These are phyloP conservation scores for Globisporangium rhizosaccharum DNA, from an alignment of 352 stramenopile species.

Conservation along the genomic window DNA sequence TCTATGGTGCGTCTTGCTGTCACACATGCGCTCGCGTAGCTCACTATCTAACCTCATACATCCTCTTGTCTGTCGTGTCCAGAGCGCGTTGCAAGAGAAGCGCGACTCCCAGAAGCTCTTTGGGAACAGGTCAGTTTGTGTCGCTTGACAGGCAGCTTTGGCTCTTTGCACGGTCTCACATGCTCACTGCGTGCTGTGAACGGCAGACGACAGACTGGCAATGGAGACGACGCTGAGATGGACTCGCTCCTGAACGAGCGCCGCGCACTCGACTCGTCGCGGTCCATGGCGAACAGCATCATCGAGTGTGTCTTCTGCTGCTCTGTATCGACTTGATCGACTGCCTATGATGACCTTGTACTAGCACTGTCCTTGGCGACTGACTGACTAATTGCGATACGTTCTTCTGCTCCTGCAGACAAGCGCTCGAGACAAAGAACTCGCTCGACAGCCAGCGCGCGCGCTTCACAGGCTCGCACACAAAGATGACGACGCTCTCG, in stretches of 20 bases:
- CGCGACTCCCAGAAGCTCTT: conserved; percentile 79
- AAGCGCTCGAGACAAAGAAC: conserved; percentile 83
- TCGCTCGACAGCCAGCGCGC: conserved; percentile 89
- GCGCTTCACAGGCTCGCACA: conserved; percentile 78
- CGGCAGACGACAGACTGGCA: conserved; percentile 41
- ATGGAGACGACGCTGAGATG: conserved; percentile 68
- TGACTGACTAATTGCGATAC: not conserved
- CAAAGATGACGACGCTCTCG: conserved; percentile 81
- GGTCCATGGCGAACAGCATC: conserved; percentile 75
- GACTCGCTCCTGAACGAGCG: conserved; percentile 80
- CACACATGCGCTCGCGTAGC: not conserved
- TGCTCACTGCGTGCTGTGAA: not conserved
- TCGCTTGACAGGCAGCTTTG: not conserved
- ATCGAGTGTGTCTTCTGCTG: conserved; percentile 45
- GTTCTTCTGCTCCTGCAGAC: conserved; percentile 19
- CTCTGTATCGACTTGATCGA: too few relatives aligned
- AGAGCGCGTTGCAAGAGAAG: conserved; percentile 81
- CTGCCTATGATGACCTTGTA: too few relatives aligned
- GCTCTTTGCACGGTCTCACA: not conserved
- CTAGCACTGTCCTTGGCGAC: too few relatives aligned
- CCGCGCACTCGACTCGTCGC: conserved; percentile 71
- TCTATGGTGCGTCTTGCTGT: conserved; percentile 49
- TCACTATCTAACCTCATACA: not conserved
- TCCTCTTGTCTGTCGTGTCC: not conserved
- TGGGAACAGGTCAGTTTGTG: conserved; percentile 27